These are phyloP conservation scores for Pseudopyrenochaeta lycopersici DNA, from an alignment of 2,329 filamentous ascomycete species.

Conservation along the genomic window DNA sequence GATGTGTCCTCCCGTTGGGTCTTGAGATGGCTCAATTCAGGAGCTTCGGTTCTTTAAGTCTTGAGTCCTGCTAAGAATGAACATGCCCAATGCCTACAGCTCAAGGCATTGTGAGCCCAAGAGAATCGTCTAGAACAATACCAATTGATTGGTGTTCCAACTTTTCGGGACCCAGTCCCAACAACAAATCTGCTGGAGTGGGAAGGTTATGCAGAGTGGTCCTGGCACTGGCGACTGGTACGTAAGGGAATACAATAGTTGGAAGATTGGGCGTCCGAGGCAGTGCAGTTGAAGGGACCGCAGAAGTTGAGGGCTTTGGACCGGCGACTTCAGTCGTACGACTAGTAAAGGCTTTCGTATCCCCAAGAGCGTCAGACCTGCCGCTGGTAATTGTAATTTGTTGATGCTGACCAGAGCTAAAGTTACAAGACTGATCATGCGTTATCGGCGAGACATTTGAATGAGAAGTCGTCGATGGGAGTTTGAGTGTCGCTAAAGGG, in stretches of 20 bases:
- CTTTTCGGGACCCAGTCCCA: conserved; percentile 31
- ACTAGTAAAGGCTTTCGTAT: neutral
- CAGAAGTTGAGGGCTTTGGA: neutral
- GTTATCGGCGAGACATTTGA: neutral
- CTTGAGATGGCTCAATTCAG: too few relatives aligned
- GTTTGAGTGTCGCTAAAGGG: conserved; percentile 39
- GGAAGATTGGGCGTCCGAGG: conserved; percentile 41
- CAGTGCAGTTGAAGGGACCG: neutral
- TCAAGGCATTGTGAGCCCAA: neutral
- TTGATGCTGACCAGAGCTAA: neutral
- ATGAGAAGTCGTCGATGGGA: conserved; percentile 22
- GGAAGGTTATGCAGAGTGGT: conserved; percentile 41
- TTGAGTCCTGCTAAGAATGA: too few relatives aligned
- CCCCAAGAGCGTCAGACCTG: neutral
- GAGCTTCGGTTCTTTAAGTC: too few relatives aligned
- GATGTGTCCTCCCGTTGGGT: too few relatives aligned
- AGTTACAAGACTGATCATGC: neutral
- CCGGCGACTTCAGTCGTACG: too few relatives aligned
- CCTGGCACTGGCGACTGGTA: conserved; percentile 36
- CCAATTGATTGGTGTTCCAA: conserved; percentile 1
- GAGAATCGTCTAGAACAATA: conserved; percentile 16
- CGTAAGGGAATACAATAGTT: conserved; percentile 41
- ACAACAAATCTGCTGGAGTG: conserved; percentile 43
- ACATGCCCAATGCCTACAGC: neutral
- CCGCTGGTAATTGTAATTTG: neutral